These are phyloP conservation scores for Obelidium mucronatum DNA, from an alignment of 192 early-diverging fungal genomes.

Conservation along the genomic window DNA sequence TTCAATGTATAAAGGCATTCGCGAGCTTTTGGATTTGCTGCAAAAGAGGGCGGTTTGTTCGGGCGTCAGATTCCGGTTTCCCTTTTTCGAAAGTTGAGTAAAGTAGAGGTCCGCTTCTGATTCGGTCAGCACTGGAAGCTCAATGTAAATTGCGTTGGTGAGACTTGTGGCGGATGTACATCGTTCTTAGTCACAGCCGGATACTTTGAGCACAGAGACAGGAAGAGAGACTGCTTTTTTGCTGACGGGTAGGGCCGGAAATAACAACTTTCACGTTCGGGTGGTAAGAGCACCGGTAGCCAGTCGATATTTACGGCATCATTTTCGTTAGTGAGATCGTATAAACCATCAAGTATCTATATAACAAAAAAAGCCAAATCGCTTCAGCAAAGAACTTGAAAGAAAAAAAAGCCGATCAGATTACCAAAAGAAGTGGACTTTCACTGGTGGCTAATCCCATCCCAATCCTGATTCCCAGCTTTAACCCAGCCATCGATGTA, in stretches of 20 bases:
- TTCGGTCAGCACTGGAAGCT: conserved; percentile 12
- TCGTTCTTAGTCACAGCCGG: neutral
- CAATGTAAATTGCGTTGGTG: conserved; percentile 18
- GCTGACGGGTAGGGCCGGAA: neutral
- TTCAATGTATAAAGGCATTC: conserved; percentile 35
- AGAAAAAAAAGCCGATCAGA: neutral
- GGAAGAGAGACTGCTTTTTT: conserved; percentile 31
- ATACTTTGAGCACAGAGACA: conserved; percentile 18
- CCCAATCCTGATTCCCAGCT: conserved; percentile 22
- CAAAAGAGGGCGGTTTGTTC: conserved; percentile 14
- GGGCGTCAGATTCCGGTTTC: neutral
- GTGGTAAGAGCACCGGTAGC: conserved; percentile 33
- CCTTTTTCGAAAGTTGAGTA: neutral
- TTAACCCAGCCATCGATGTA: conserved; percentile 15
- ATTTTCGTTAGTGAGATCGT: conserved; percentile 12
- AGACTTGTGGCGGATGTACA: neutral
- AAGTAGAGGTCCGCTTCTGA: conserved; percentile 1
- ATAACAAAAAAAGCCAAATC: neutral
- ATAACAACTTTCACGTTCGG: conserved; percentile 18
- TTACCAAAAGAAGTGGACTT: conserved; percentile 32
- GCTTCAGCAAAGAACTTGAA: neutral
- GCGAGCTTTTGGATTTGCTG: conserved; percentile 19
- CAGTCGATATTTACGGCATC: conserved; percentile 37
- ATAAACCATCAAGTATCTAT: conserved; percentile 36
- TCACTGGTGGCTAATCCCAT: conserved; percentile 26